A percentile compares a stretch with the other conserved stretches of the same genome.
Conservation (phyloP, 2,329 filamentous ascomycete species). For the Aspergillus sp. region DNA sequence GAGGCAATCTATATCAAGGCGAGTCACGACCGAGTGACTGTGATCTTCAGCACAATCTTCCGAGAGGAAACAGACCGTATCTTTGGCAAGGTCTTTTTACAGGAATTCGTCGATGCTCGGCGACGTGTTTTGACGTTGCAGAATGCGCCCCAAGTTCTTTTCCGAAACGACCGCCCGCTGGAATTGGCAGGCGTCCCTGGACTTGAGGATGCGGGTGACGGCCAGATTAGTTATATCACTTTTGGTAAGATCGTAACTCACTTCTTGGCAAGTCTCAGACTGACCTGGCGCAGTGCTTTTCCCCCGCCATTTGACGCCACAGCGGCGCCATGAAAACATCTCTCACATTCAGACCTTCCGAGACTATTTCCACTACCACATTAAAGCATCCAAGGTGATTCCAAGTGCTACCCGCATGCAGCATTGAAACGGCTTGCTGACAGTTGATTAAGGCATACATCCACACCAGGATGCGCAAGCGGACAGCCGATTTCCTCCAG, state of each 20-base stretch:
- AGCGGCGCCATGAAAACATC: conserved; percentile 92
- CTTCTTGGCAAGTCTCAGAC: conserved; percentile 2
- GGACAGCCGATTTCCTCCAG: conserved; percentile 98
- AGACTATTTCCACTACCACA: conserved; percentile 99
- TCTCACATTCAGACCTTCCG: conserved; percentile 99
- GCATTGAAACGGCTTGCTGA: conserved; percentile 14
- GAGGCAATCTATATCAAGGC: conserved; percentile 99
- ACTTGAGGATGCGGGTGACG: conserved; percentile 73
- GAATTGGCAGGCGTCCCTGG: conserved; percentile 87
- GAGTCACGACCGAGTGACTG: conserved; percentile 93
- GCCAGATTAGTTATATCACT: conserved; percentile 95
- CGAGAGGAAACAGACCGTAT: conserved; percentile 96
- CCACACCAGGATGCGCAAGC: conserved; percentile 95
- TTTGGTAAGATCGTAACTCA: conserved; percentile 69
- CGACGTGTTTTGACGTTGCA: conserved; percentile 81
- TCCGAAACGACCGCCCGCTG: conserved; percentile 90
- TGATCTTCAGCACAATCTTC: conserved; percentile 99
- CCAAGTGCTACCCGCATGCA: neutral
- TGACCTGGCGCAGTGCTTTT: conserved; percentile 72
- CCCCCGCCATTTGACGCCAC: conserved; percentile 87
- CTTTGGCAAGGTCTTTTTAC: conserved; percentile 97
- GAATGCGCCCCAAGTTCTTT: conserved; percentile 96
- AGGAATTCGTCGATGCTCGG: conserved; percentile 97
- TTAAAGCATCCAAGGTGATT: conserved; percentile 89
- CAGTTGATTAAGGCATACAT: conserved; percentile 75